Percentiles rank a stretch among this genome's conserved stretches.
Conservation (phyloP, 2,329 filamentous ascomycete species). For the Diaporthe citriasiana region DNA sequence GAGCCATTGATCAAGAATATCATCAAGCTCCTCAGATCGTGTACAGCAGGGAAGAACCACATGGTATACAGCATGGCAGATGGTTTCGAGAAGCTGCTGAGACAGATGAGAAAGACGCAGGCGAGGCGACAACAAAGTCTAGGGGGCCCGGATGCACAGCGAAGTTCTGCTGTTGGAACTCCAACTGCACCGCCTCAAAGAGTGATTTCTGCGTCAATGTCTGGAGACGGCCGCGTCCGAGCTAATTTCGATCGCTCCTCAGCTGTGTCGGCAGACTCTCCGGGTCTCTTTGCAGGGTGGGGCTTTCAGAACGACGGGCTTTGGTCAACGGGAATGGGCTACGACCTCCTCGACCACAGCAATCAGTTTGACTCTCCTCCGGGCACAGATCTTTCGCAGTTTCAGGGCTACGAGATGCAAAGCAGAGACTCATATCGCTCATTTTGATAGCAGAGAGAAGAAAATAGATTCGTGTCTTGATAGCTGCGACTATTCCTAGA, state of each 20-base stretch:
- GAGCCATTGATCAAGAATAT: neutral
- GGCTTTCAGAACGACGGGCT: conserved; percentile 22
- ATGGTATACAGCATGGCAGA: conserved; percentile 30
- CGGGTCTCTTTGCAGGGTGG: neutral
- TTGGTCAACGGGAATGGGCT: conserved; percentile 23
- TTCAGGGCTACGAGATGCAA: neutral
- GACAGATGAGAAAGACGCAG: conserved; percentile 14
- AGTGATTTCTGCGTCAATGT: neutral
- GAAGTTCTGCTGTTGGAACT: neutral
- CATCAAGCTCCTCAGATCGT: conserved; percentile 4
- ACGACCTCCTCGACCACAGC: conserved; percentile 10
- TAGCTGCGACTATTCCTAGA: neutral
- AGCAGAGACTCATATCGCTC: neutral
- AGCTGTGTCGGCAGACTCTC: neutral
- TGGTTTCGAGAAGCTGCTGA: conserved; percentile 6
- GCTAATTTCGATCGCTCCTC: neutral
- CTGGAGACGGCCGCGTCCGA: neutral
- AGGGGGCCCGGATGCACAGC: neutral
- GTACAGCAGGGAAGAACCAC: conserved; percentile 15
- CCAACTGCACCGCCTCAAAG: neutral
- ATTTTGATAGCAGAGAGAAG: neutral
- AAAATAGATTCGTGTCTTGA: neutral
- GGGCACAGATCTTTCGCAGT: neutral
- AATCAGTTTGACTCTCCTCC: conserved; percentile 6
- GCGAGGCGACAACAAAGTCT: neutral